phyloP scores from a whole-genome alignment of 352 stramenopile genomes.

The Globisporangium emineosum region DNA sequence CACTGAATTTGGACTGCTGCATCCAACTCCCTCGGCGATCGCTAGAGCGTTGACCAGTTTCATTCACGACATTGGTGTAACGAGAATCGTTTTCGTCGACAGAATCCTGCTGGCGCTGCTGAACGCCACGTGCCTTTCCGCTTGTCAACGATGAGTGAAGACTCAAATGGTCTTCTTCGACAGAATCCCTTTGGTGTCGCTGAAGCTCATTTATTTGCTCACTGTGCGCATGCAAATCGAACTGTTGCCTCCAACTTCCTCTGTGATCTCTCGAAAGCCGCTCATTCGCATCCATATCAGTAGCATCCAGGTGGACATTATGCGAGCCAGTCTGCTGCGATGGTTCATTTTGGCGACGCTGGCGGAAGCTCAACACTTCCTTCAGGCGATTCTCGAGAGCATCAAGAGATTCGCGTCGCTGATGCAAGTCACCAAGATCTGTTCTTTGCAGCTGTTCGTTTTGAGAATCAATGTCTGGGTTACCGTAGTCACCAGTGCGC shows the following conservation, averaged over 20 bases:
- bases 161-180: background rate
- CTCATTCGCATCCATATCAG: background rate
- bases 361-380: background rate
- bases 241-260: background rate
- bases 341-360: background rate
- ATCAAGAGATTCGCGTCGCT: background rate
- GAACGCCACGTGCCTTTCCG: background rate
- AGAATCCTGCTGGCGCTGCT: background rate
- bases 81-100: background rate
- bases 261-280: background rate
- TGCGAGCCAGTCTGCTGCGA: background rate
- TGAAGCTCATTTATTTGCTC: background rate
- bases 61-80: background rate
- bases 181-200: background rate
- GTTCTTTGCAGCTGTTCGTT: background rate
- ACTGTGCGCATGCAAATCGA: background rate
- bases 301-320: background rate
- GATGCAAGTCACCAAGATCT: background rate
- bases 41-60: background rate
- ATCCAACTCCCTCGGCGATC: background rate
- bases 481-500: background rate
- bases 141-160: background rate
- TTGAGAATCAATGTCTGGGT: background rate
- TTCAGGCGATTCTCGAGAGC: background rate
- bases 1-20: background rate